These are phyloP conservation scores for Bryum argenteum DNA, from an alignment of 225 moss, liverwort and hornwort genomes.

Conservation along the genomic window DNA sequence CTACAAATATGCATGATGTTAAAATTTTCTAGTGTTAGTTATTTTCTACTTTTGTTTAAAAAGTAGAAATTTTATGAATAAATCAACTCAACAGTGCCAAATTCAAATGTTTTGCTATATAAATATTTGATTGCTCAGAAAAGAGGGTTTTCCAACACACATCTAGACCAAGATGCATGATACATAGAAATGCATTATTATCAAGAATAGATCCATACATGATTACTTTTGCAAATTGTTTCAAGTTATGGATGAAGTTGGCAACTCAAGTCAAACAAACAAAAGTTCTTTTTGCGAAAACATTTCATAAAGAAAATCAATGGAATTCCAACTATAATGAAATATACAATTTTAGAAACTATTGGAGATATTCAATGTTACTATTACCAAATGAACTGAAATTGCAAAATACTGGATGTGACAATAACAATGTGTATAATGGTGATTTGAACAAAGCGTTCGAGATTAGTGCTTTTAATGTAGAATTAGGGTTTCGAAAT, in stretches of 20 bases:
- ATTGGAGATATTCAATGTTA: constrained; percentile 14
- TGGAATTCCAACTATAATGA: not conserved
- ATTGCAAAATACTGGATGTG: not conserved
- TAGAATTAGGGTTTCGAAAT: constrained; percentile 13
- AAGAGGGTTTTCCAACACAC: not conserved
- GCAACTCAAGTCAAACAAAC: not conserved
- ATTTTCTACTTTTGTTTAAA: too few relatives aligned
- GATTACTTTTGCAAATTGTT: constrained; percentile 8
- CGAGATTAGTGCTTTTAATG: not conserved
- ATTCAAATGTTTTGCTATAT: too few relatives aligned
- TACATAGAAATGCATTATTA: not conserved
- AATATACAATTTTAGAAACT: not conserved
- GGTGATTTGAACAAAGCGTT: not conserved
- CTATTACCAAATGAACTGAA: constrained; percentile 4
- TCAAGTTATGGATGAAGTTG: constrained; percentile 20
- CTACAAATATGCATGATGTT: too few relatives aligned
- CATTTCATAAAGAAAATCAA: not conserved
- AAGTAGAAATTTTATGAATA: too few relatives aligned
- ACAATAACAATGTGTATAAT: not conserved
- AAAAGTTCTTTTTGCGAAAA: not conserved
- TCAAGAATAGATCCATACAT: not conserved
- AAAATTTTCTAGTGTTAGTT: too few relatives aligned
- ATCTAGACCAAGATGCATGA: not conserved
- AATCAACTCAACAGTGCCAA: too few relatives aligned
- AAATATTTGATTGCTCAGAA: too few relatives aligned